Percentiles rank a stretch among this genome's conserved stretches.
Evolutionary conservation across 176 grass and related monocot genomes (phyloP).

Genomic region (Carex kokanica): DNA sequence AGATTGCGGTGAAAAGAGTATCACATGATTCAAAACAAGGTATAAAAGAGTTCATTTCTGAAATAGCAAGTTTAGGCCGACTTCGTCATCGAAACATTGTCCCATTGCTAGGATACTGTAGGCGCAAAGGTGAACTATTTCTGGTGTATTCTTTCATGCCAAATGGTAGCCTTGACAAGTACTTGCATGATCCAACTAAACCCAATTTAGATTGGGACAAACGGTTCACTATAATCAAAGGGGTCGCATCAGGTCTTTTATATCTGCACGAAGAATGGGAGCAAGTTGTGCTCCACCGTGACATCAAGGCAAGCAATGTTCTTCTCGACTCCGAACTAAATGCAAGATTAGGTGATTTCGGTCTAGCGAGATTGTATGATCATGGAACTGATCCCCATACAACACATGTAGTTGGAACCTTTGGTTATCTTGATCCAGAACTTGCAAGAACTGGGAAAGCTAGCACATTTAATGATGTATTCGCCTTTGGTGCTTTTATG

Average conservation of each 20-base stretch:
- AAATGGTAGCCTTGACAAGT: conserved; percentile 33
- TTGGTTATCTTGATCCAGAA: conserved; percentile 37
- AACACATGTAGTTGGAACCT: conserved; percentile 31
- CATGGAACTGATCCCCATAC: conserved; percentile 30
- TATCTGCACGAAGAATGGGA: conserved; percentile 39
- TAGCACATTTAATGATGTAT: conserved; percentile 26
- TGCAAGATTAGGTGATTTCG: conserved; percentile 33
- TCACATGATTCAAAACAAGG: conserved; percentile 40
- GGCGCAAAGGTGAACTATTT: conserved; percentile 27
- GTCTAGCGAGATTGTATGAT: conserved; percentile 34
- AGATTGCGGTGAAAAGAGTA: conserved; percentile 38
- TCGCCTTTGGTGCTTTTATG: conserved; percentile 33
- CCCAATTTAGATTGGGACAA: conserved; percentile 10
- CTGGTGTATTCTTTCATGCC: conserved; percentile 40
- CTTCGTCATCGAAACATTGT: conserved; percentile 37
- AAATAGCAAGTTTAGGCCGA: conserved; percentile 35
- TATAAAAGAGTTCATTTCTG: conserved; percentile 41
- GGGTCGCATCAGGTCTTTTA: conserved; percentile 26
- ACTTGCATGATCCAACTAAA: conserved; percentile 9
- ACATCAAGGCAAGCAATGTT: conserved; percentile 36
- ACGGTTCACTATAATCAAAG: conserved; percentile 31
- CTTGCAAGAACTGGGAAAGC: conserved; percentile 18
- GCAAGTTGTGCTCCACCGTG: background rate
- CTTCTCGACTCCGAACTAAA: conserved; percentile 33
- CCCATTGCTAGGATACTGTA: conserved; percentile 32